Evolutionary conservation across 75 land plant genomes (phyloP), one percentile per base, ranked within the genome.

Genomic region (Cryptomeria japonica): DNA sequence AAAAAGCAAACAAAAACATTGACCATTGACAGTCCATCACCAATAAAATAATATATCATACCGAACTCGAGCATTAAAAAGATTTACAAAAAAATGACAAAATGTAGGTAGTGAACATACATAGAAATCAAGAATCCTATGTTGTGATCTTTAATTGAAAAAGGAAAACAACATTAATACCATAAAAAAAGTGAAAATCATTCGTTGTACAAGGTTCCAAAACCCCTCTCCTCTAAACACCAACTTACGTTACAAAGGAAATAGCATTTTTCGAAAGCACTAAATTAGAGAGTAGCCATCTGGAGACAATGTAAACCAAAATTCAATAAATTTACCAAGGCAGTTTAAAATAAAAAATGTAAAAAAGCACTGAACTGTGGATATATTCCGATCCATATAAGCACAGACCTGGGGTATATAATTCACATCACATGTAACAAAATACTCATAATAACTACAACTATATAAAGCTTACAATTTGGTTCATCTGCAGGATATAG

Each of bases 401-500:
- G 36, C 39, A 68, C 25, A 86, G 41, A 41, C n/a, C 42, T 64
- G 42, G 47, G 85, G 41, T 14, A 86, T 53, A 70, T 64, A 87
- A 9, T 44, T 28, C 10, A 80, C 84, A 80, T 41, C 84, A 80
- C 44, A 80, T 42, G 18, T 28, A 80, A 42, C 49, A 80, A 79
- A 72, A 80, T 41, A 44, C 15, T 3, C 9, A 42, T 80, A 6
- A 44, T 80, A 11, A 82, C 4, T 46, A n/a, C 84, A 46, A 87
- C 18, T 4, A 86, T n/a, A 84, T 5, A 49, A 78, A 8, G 84
- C 94, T 86, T 73, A 97, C 99, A 97, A 73, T 93, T 95, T 18
- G 99, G 95, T 86, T 96, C 93, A 76, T 95, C 90, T 0, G 93
- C 90, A 84, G 95, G 93, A 89, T 91, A 93, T 44, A 92, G 77